Base-by-base conservation (phyloP, 2,329 filamentous ascomycete species). In the Penicillium sclerotigenum region DNA sequence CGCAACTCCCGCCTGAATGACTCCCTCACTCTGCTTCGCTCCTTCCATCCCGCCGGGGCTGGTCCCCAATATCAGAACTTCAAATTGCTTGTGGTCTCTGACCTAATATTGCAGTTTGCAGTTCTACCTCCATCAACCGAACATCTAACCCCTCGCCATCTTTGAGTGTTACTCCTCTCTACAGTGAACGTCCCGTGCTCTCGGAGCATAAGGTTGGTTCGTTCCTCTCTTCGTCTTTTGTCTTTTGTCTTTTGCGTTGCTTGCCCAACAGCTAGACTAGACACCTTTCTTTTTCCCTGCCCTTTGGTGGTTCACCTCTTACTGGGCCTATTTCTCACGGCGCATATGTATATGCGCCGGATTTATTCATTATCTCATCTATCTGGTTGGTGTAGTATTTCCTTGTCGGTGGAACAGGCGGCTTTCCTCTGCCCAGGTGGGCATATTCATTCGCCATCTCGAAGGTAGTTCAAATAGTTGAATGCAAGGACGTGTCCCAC, bases 171-270 rank as follows among this genome's bases (percentile, higher is more conserved):
- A 50, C 56, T 48, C 38, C 34, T 36, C n/a, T 58, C 54, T 24
- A 34, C 50, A 51, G 56, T 55, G 62, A 63, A 56, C 56, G 50
- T 60, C 38, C 37, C 59, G 54, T 53, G 57, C 57, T 66, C 62
- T 51, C 58, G 58, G 53, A 67, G 63, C 65, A 67, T 65, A 69
- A 74, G 71, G 71, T 74, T 71, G 68, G 71, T 74, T 62, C 49
- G 38, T 66, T 61, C 56, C 60, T 63, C 58, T 61, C 54, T 55
- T 43, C 31, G 48, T 34, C 48, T 28, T 31, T 20, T 34, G 47
- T 43, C 47, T 50, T 31, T 56, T 47, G 59, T 63, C 56, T 60
- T 58, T 57, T 58, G 36, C 56, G 60, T 59, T 56, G 50, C 53
- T 57, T 52, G 47, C 10, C 43, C 54, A 54, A 47, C 52, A 53